Evolutionary conservation across 2,329 filamentous ascomycete genomes (phyloP).

Genomic region (Penicillium corylophilum): DNA sequence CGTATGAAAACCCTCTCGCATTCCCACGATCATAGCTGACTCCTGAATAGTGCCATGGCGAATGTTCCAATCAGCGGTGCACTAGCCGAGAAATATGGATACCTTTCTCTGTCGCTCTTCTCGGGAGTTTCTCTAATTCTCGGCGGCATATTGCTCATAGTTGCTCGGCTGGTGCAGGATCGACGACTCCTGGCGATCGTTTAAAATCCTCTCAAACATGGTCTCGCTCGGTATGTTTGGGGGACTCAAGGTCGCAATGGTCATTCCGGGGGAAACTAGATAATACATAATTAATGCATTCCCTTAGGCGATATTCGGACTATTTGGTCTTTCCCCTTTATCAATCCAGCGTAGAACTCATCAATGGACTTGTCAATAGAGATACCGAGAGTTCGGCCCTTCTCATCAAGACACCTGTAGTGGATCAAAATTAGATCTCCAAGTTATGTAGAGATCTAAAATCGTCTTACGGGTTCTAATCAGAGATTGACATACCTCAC

Average conservation of each 20-base stretch:
- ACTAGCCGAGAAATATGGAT: slow-evolving; percentile 40
- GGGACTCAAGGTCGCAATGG: too few relatives aligned
- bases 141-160: slow-evolving; percentile 23
- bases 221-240: not conserved
- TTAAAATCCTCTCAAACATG: not conserved
- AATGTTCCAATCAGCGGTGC: slow-evolving; percentile 46
- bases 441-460: too few relatives aligned
- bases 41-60: slow-evolving; percentile 35
- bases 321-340: too few relatives aligned
- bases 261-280: too few relatives aligned
- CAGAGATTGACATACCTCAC: too few relatives aligned
- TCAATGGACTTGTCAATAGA: too few relatives aligned
- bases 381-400: too few relatives aligned
- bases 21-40: not conserved
- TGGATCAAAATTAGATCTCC: too few relatives aligned
- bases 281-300: not conserved
- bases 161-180: slow-evolving; percentile 11
- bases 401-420: too few relatives aligned
- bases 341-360: too few relatives aligned
- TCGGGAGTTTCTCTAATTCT: slow-evolving; percentile 33
- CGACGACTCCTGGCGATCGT: slow-evolving; percentile 6
- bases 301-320: too few relatives aligned
- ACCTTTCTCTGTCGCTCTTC: slow-evolving; percentile 44
- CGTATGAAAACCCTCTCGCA: slow-evolving; percentile 32
- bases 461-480: too few relatives aligned